phyloP scores from a whole-genome alignment of 805 yeast species.

The Myxozyma mucilagina region DNA sequence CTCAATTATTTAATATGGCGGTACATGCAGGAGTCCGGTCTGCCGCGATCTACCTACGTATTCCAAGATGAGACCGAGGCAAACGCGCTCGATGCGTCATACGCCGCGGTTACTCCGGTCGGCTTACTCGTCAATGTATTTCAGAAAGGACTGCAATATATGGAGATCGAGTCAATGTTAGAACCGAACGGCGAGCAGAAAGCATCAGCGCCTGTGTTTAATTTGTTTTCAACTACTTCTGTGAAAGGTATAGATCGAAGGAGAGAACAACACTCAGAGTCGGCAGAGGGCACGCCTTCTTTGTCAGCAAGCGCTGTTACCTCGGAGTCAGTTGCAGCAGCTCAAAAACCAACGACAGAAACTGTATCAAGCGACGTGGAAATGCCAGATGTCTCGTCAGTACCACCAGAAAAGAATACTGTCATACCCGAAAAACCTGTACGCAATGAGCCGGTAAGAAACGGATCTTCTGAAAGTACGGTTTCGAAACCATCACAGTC shows the following conservation, averaged over 20 bases:
- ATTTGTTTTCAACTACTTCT: slow-evolving; percentile 4
- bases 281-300: background rate
- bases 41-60: slow-evolving; percentile 75
- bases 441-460: background rate
- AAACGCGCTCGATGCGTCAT: slow-evolving; percentile 54
- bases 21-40: slow-evolving; percentile 72
- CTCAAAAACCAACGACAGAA: background rate
- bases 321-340: background rate
- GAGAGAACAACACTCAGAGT: too few relatives aligned
- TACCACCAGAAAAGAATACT: background rate
- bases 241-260: slow-evolving; percentile 1
- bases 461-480: too few relatives aligned
- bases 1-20: slow-evolving; percentile 91
- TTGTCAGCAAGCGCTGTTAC: background rate
- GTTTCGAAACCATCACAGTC: too few relatives aligned
- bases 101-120: slow-evolving; percentile 58
- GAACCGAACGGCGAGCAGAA: slow-evolving; percentile 18
- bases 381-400: background rate
- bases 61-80: slow-evolving; percentile 72
- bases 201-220: slow-evolving; percentile 8
- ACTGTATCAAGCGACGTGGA: background rate
- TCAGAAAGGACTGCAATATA: slow-evolving; percentile 80
- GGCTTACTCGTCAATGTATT: slow-evolving; percentile 81
- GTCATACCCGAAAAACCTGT: background rate
- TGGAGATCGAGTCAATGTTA: slow-evolving; percentile 62